Percentiles rank a stretch among this genome's conserved stretches.
phyloP scores from a whole-genome alignment of 73 alveolate genomes.

The Tetrahymena elliotti region DNA sequence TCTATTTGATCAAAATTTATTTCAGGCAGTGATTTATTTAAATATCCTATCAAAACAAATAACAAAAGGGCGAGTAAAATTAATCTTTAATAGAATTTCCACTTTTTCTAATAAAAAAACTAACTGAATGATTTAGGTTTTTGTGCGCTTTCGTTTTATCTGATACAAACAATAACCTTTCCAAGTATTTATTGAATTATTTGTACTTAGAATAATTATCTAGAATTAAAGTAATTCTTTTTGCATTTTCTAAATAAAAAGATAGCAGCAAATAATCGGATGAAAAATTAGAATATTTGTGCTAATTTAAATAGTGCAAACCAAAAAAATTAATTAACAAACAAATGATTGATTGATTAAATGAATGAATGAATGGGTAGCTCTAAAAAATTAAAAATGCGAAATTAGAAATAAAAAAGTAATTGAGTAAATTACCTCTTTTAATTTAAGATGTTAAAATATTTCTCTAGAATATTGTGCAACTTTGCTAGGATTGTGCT shows the following conservation, averaged over 20 bases:
- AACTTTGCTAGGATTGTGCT: not conserved
- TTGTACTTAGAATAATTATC: no score
- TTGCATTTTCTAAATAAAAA: no score
- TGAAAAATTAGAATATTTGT: not conserved
- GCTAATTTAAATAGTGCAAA: no score
- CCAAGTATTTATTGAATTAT: not conserved
- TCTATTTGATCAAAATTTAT: no score
- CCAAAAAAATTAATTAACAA: no score
- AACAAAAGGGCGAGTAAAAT: not conserved
- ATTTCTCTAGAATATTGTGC: not conserved
- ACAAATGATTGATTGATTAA: no score
- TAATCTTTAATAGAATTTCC: not conserved
- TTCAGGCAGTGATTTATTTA: not conserved
- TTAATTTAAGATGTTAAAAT: not conserved
- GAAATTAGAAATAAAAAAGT: not conserved
- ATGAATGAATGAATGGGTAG: not conserved
- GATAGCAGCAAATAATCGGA: not conserved
- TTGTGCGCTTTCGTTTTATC: not conserved
- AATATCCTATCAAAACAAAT: not conserved
- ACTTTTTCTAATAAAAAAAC: no score
- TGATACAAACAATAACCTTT: not conserved
- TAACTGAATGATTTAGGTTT: not conserved
- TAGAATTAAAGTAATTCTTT: no score
- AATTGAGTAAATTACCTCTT: not conserved
- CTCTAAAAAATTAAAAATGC: not conserved